Conservation (phyloP, 495 filamentous ascomycete species). For the Penicillium simplicissimum region DNA sequence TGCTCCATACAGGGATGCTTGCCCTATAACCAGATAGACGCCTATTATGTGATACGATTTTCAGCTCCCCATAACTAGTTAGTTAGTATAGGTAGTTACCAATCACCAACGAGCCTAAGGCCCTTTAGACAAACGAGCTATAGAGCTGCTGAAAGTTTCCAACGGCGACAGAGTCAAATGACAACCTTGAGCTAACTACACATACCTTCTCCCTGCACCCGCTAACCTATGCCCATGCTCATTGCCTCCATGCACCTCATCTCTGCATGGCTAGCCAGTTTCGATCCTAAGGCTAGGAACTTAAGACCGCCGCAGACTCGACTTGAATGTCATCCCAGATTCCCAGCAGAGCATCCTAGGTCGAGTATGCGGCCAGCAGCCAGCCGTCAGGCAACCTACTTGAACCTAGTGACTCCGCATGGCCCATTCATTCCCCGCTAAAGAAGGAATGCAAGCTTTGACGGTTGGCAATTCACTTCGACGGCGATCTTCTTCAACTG, state of each 20-base stretch:
- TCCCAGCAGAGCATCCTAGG: slow-evolving; percentile 7
- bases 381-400: slow-evolving; percentile 11
- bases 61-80: no score
- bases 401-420: no score
- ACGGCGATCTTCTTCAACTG: slow-evolving; percentile 8
- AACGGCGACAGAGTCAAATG: neutral
- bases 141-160: neutral
- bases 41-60: no score
- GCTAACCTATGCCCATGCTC: neutral
- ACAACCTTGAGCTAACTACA: neutral
- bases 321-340: neutral
- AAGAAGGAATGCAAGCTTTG: slow-evolving; percentile 21
- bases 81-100: no score
- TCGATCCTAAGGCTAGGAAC: neutral
- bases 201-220: neutral
- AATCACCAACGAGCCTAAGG: neutral
- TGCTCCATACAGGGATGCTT: neutral
- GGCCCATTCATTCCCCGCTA: slow-evolving; percentile 18
- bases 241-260: neutral
- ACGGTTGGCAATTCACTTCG: slow-evolving; percentile 8
- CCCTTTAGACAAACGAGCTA: neutral
- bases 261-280: neutral
- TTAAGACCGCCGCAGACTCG: neutral
- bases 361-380: slow-evolving; percentile 1
- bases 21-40: neutral